Evolutionary conservation across 108 stramenopile genomes (phyloP).

Genomic region (Chaetoceros muelleri): DNA sequence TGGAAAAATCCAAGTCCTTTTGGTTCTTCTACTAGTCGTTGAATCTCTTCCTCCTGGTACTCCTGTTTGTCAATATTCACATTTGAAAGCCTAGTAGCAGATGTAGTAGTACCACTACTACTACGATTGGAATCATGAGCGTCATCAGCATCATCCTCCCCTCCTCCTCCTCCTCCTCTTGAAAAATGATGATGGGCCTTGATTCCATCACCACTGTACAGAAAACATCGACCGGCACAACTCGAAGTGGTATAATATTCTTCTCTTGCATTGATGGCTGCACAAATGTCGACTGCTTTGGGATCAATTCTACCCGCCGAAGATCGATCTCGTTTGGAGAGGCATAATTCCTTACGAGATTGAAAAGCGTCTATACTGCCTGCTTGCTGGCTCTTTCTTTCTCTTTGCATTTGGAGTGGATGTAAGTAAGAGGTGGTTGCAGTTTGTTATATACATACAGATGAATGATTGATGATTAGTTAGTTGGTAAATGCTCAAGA

Average conservation of each 20-base stretch:
- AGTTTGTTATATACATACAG: too few species aligned
- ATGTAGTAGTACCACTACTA: not conserved
- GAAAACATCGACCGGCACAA: slow-evolving; percentile 71
- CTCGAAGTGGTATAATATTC: slow-evolving; percentile 57
- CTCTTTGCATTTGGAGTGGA: too few species aligned
- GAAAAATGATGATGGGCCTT: slow-evolving; percentile 37
- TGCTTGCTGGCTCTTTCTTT: not conserved
- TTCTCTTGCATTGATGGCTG: slow-evolving; percentile 50
- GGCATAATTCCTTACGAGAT: slow-evolving; percentile 52
- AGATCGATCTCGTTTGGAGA: slow-evolving; percentile 76
- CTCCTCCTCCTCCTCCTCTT: slow-evolving; percentile 3
- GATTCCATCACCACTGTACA: slow-evolving; percentile 74
- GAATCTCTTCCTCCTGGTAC: slow-evolving; percentile 1
- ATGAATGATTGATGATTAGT: too few species aligned
- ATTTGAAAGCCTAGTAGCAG: too few species aligned
- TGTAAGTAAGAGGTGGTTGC: too few species aligned
- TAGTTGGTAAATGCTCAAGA: too few species aligned
- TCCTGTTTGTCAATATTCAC: not conserved
- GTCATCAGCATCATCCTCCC: not conserved
- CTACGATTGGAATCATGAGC: not conserved
- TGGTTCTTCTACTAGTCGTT: not conserved
- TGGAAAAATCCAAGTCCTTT: slow-evolving; percentile 27
- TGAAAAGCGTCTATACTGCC: slow-evolving; percentile 40
- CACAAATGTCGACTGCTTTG: slow-evolving; percentile 70
- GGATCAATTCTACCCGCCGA: slow-evolving; percentile 78